Conservation (phyloP, 2,329 filamentous ascomycete species). For the Clonostachys rosea region DNA sequence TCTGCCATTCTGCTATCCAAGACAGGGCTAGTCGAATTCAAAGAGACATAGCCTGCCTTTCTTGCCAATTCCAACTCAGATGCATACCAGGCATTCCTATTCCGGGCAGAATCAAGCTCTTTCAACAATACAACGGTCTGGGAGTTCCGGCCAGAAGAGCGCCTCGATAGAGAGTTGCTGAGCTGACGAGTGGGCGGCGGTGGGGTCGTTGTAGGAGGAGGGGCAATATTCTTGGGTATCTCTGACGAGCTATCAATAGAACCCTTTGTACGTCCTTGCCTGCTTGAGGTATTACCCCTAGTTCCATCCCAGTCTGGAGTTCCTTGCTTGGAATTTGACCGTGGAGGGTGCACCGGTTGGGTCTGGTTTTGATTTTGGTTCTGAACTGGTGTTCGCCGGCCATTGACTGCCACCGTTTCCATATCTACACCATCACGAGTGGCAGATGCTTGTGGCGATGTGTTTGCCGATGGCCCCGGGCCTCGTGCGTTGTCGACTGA, state of each 20-base stretch:
- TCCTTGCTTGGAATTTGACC: slow-evolving; percentile 18
- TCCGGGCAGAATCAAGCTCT: slow-evolving; percentile 80
- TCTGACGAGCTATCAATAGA: slow-evolving; percentile 68
- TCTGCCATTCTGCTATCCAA: slow-evolving; percentile 75
- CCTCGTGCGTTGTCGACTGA: slow-evolving; percentile 29
- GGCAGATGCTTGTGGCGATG: slow-evolving; percentile 35
- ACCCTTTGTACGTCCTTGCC: slow-evolving; percentile 47
- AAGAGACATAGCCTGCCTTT: slow-evolving; percentile 82
- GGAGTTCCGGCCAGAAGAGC: slow-evolving; percentile 56
- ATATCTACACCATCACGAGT: slow-evolving; percentile 24
- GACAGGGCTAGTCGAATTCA: slow-evolving; percentile 62
- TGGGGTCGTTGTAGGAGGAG: slow-evolving; percentile 47
- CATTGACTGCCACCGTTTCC: slow-evolving; percentile 51
- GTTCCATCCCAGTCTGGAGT: slow-evolving; percentile 11
- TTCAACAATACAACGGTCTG: slow-evolving; percentile 74
- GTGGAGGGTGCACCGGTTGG: slow-evolving; percentile 28
- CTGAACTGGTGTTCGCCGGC: slow-evolving; percentile 61
- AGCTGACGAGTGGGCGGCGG: slow-evolving; percentile 52
- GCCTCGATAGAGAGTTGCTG: slow-evolving; percentile 53
- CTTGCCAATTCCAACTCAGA: slow-evolving; percentile 89
- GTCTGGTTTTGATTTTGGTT: slow-evolving; percentile 14
- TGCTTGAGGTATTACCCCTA: slow-evolving; percentile 1
- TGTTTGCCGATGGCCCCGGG: slow-evolving; percentile 12
- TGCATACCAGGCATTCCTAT: slow-evolving; percentile 93
- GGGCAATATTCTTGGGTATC: slow-evolving; percentile 35